Evolutionary conservation across 2,329 filamentous ascomycete species (phyloP).

Genomic region (Xylariaceae sp.): DNA sequence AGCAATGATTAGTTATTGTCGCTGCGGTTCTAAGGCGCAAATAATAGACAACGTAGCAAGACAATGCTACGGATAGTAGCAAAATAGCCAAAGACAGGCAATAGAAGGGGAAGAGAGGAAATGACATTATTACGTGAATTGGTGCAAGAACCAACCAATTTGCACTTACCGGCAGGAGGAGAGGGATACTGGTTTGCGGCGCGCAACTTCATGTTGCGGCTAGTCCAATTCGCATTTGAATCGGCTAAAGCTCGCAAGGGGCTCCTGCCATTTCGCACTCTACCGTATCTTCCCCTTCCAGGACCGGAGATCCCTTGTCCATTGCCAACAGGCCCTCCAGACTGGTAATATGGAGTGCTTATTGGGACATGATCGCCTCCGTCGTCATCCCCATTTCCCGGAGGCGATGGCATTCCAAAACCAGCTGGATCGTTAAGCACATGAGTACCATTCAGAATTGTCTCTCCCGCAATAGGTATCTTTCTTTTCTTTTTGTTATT

Average conservation of each 20-base stretch:
- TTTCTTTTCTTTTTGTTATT: slow-evolving; percentile 99
- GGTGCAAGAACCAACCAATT: neutral
- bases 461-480: slow-evolving; percentile 81
- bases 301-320: slow-evolving; percentile 75
- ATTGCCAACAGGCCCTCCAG: slow-evolving; percentile 49
- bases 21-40: neutral
- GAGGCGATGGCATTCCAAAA: slow-evolving; percentile 31
- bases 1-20: slow-evolving; percentile 17
- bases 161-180: slow-evolving; percentile 41
- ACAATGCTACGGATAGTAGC: neutral
- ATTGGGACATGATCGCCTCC: slow-evolving; percentile 30
- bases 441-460: slow-evolving; percentile 43
- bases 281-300: slow-evolving; percentile 77
- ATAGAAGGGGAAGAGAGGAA: neutral
- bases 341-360: slow-evolving; percentile 36
- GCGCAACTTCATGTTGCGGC: slow-evolving; percentile 42
- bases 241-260: slow-evolving; percentile 57
- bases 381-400: slow-evolving; percentile 33
- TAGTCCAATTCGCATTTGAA: slow-evolving; percentile 51
- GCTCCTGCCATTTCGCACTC: slow-evolving; percentile 55
- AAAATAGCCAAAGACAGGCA: neutral
- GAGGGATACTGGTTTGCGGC: slow-evolving; percentile 37
- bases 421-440: slow-evolving; percentile 33
- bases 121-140: neutral
- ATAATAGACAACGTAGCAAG: neutral